A percentile compares a stretch with the other conserved stretches of the same genome.
Evolutionary conservation across 2,329 filamentous ascomycete species (phyloP).

Genomic region (Fusarium sp.): DNA sequence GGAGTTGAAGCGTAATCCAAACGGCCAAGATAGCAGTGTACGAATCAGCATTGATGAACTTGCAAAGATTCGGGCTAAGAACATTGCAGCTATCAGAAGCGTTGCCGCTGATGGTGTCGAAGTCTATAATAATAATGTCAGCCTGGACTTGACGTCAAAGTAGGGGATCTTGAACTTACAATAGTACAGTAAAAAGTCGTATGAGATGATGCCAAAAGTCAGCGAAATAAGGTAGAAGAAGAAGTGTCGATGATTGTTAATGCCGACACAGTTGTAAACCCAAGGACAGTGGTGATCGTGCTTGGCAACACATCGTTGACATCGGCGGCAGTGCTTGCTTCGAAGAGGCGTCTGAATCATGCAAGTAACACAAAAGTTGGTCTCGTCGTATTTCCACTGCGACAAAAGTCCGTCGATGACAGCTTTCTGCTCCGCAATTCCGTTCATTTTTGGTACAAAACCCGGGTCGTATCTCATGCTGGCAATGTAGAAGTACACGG

Average conservation of each 20-base stretch:
- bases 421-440: constrained; percentile 88
- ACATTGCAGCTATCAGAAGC: constrained; percentile 73
- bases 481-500: constrained; percentile 85
- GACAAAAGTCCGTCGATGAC: constrained; percentile 88
- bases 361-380: constrained; percentile 92
- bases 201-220: constrained; percentile 76
- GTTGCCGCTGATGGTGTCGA: constrained; percentile 65
- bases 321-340: constrained; percentile 95
- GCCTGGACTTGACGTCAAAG: not conserved
- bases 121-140: constrained; percentile 60
- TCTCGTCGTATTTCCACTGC: constrained; percentile 90
- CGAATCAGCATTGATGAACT: constrained; percentile 79
- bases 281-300: constrained; percentile 98
- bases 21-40: constrained; percentile 83
- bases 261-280: constrained; percentile 95
- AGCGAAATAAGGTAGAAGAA: constrained; percentile 87
- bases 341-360: constrained; percentile 93
- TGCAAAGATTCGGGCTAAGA: constrained; percentile 79
- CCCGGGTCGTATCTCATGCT: constrained; percentile 92
- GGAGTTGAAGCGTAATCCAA: constrained; percentile 86
- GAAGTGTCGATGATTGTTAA: constrained; percentile 97
- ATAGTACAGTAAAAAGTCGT: constrained; percentile 76
- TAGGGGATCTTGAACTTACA: constrained; percentile 62
- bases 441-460: constrained; percentile 89
- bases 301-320: constrained; percentile 91